These are phyloP conservation scores for Nidula microcarpa DNA, from an alignment of 768 basidiomycete species.

Conservation along the genomic window DNA sequence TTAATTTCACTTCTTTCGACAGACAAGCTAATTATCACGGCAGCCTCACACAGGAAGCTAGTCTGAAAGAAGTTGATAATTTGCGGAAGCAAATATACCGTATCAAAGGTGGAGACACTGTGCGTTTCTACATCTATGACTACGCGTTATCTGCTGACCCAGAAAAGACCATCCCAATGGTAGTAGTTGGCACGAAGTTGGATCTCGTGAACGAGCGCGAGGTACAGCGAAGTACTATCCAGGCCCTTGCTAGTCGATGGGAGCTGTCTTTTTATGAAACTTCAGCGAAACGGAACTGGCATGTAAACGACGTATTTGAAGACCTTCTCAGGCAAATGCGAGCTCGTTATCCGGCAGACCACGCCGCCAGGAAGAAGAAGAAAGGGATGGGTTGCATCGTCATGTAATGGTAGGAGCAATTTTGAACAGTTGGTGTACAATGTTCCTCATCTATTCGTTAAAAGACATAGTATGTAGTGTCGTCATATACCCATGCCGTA, in stretches of 20 bases:
- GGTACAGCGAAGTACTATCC: slow-evolving; percentile 61
- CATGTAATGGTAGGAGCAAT: slow-evolving; percentile 25
- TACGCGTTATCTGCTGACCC: background rate
- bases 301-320: slow-evolving; percentile 75
- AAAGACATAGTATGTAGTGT: background rate
- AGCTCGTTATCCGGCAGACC: slow-evolving; percentile 51
- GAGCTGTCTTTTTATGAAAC: slow-evolving; percentile 80
- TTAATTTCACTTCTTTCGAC: no score
- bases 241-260: slow-evolving; percentile 64
- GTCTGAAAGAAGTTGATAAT: slow-evolving; percentile 74
- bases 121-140: slow-evolving; percentile 22
- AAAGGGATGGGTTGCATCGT: slow-evolving; percentile 30
- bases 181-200: slow-evolving; percentile 83
- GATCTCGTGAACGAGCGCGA: slow-evolving; percentile 82
- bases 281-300: slow-evolving; percentile 84
- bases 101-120: slow-evolving; percentile 69
- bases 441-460: background rate
- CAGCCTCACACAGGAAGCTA: slow-evolving; percentile 80
- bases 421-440: no score
- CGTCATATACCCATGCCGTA: no score
- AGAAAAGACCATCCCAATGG: slow-evolving; percentile 66
- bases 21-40: background rate
- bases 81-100: slow-evolving; percentile 80
- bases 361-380: slow-evolving; percentile 30
- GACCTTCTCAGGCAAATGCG: slow-evolving; percentile 77